Evolutionary conservation across 495 filamentous ascomycete species (phyloP).

Genomic region (Hypoxylon lienhwacheense): DNA sequence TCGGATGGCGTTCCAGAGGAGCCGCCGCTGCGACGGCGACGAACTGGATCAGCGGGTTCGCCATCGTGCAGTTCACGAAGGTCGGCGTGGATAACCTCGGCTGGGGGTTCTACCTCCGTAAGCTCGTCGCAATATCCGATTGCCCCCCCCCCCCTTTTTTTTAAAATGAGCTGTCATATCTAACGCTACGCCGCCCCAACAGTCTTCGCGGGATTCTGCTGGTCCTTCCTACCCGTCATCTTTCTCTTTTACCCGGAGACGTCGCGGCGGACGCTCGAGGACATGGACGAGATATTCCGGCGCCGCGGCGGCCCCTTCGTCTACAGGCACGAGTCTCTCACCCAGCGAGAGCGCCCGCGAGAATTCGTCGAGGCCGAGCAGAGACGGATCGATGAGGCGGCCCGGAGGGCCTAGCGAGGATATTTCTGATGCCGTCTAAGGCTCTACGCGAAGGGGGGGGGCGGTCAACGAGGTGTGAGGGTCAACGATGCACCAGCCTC

Average conservation of each 20-base stretch:
- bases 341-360: conserved; percentile 31
- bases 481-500: too few relatives aligned
- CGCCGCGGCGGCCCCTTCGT: conserved; percentile 23
- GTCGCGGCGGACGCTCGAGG: conserved; percentile 41
- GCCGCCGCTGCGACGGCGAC: conserved; percentile 44
- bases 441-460: background rate
- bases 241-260: conserved; percentile 45
- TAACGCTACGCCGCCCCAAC: background rate
- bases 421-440: background rate
- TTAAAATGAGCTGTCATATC: background rate
- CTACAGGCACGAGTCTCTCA: conserved; percentile 30
- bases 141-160: too few relatives aligned
- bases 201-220: conserved; percentile 41
- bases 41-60: conserved; percentile 44
- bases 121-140: too few relatives aligned
- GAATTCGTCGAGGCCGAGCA: conserved; percentile 35
- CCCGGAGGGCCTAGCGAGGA: background rate
- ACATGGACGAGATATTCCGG: conserved; percentile 44
- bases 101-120: conserved; percentile 43
- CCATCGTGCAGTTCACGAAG: conserved; percentile 44
- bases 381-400: conserved; percentile 7
- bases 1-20: conserved; percentile 43
- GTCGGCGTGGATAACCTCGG: conserved; percentile 41
- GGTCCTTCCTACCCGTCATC: conserved; percentile 39
- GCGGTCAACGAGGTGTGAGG: too few relatives aligned